Evolutionary conservation across 1,284 basidiomycete genomes (phyloP).

Genomic region (Coriolopsis trogii): DNA sequence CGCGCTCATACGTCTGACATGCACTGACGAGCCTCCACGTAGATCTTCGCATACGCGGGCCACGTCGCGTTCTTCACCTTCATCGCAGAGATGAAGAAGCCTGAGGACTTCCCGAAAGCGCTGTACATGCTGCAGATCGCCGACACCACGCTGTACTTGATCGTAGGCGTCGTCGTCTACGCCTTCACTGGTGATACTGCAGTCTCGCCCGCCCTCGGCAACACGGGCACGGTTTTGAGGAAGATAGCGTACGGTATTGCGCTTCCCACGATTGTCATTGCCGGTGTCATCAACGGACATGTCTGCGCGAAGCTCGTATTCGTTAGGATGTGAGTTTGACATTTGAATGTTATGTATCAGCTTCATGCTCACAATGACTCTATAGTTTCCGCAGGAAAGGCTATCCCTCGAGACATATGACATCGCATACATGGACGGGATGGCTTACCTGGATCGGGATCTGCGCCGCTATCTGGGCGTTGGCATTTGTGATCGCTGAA

Average conservation of each 20-base stretch:
- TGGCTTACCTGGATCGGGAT: slow-evolving; percentile 36
- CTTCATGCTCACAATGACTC: neutral
- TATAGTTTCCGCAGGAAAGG: slow-evolving; percentile 33
- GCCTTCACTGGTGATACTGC: slow-evolving; percentile 30
- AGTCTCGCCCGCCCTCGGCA: slow-evolving; percentile 35
- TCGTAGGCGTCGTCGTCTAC: slow-evolving; percentile 37
- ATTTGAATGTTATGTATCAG: neutral
- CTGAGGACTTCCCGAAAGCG: slow-evolving; percentile 39
- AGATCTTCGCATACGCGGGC: slow-evolving; percentile 58
- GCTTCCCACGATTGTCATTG: slow-evolving; percentile 37
- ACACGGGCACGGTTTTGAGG: slow-evolving; percentile 31
- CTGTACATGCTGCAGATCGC: slow-evolving; percentile 34
- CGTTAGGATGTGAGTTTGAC: slow-evolving; percentile 33
- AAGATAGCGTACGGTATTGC: slow-evolving; percentile 36
- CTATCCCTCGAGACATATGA: slow-evolving; percentile 31
- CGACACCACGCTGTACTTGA: slow-evolving; percentile 36
- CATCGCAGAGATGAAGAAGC: slow-evolving; percentile 56
- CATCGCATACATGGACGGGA: slow-evolving; percentile 31
- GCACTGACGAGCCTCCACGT: neutral
- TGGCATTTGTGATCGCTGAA: slow-evolving; percentile 37
- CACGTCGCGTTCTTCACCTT: slow-evolving; percentile 53
- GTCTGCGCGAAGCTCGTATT: slow-evolving; percentile 38
- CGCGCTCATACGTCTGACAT: no score
- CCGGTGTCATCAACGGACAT: slow-evolving; percentile 37
- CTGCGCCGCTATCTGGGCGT: slow-evolving; percentile 31